Percentiles rank a stretch among this genome's conserved stretches.
phyloP scores from a whole-genome alignment of 257 asterid species.

The Echites panduratus region DNA sequence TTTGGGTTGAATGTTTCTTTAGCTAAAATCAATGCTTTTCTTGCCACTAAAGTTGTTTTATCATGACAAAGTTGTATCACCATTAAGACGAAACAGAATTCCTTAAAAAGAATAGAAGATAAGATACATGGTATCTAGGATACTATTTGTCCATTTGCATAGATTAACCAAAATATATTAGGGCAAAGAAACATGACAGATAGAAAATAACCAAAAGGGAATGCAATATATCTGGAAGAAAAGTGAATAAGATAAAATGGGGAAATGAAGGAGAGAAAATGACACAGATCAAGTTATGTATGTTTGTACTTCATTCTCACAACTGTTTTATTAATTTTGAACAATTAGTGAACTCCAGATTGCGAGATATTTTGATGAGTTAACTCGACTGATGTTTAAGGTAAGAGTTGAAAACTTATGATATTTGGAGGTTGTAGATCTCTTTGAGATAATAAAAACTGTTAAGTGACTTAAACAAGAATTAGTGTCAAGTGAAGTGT shows the following conservation, averaged over 20 bases:
- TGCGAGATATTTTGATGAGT: too few relatives aligned
- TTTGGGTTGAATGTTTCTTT: neutral
- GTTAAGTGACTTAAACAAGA: too few relatives aligned
- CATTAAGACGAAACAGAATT: neutral
- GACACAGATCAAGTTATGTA: neutral
- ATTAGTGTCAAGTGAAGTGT: too few relatives aligned
- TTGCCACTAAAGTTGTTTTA: neutral
- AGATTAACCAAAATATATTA: neutral
- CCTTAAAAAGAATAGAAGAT: neutral
- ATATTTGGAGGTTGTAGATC: too few relatives aligned
- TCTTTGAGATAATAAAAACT: too few relatives aligned
- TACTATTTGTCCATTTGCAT: too few relatives aligned
- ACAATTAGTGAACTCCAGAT: neutral
- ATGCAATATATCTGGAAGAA: neutral
- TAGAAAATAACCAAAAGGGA: neutral
- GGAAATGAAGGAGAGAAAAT: neutral
- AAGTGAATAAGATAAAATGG: too few relatives aligned
- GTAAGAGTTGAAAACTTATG: neutral
- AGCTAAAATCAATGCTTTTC: neutral
- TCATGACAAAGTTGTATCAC: neutral
- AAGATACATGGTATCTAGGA: too few relatives aligned
- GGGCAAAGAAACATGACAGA: neutral
- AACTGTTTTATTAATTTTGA: neutral
- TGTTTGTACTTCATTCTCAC: neutral
- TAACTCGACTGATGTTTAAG: neutral